These are phyloP conservation scores for Pythium oligandrum DNA, from an alignment of 352 stramenopile species.

Conservation along the genomic window DNA sequence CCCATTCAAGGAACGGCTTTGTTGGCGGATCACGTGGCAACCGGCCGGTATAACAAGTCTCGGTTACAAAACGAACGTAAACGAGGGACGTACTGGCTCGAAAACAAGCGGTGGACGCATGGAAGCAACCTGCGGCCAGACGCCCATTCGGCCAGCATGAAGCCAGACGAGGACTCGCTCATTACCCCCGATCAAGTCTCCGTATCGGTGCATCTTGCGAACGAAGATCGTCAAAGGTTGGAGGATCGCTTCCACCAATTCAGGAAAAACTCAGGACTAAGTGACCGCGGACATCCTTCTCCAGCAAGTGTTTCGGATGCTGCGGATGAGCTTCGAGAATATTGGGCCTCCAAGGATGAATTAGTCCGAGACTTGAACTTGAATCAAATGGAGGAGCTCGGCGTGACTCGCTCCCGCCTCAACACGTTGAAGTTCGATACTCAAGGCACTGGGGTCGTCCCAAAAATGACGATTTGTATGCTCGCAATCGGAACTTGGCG, in stretches of 20 bases:
- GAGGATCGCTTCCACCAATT: conserved; percentile 35
- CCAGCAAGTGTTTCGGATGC: no score
- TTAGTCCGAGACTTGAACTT: no score
- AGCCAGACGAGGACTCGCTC: conserved; percentile 31
- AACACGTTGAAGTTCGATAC: no score
- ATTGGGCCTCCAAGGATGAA: no score
- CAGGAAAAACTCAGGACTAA: conserved; percentile 14
- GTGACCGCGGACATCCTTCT: no score
- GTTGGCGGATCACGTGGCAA: conserved; percentile 63
- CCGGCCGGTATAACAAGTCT: conserved; percentile 52
- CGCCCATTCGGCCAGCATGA: conserved; percentile 46
- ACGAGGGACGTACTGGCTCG: conserved; percentile 37
- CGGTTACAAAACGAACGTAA: conserved; percentile 37
- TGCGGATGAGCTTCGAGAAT: no score
- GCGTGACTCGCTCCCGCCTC: no score
- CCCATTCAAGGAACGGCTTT: conserved; percentile 50
- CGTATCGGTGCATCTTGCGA: conserved; percentile 24
- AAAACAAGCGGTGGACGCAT: conserved; percentile 29
- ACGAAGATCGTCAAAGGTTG: conserved; percentile 32
- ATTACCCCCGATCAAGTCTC: conserved; percentile 27
- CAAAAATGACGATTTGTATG: conserved; percentile 70
- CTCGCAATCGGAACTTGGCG: conserved; percentile 58
- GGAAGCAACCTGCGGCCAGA: conserved; percentile 28
- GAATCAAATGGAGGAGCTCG: no score
- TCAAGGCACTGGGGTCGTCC: conserved; percentile 10